phyloP scores from a whole-genome alignment of 208 protist species.

The Trypanosoma platydactyli region DNA sequence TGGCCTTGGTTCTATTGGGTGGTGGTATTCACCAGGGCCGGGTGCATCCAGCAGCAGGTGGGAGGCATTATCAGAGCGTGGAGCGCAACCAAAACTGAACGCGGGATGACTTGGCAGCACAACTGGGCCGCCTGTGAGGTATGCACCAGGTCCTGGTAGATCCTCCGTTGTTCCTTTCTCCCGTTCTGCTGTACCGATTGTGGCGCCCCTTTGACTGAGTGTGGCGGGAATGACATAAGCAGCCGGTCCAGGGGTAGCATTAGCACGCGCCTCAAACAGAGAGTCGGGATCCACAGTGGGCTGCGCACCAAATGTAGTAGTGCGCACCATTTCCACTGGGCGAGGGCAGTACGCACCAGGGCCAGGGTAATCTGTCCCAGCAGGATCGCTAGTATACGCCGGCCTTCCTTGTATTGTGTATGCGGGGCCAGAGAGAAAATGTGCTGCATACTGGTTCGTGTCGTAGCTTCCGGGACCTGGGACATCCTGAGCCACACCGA shows the following conservation, averaged over 20 bases:
- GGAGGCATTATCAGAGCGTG: slow-evolving; percentile 7
- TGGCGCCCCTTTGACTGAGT: slow-evolving; percentile 2
- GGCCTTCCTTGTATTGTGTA: slow-evolving; percentile 24
- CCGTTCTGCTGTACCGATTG: slow-evolving; percentile 20
- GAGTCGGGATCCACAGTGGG: slow-evolving; percentile 21
- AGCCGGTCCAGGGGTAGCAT: slow-evolving; percentile 24
- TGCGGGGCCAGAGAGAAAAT: slow-evolving; percentile 23
- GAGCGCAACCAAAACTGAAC: slow-evolving; percentile 22
- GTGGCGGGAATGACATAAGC: slow-evolving; percentile 21
- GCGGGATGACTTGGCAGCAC: slow-evolving; percentile 15
- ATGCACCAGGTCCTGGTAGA: slow-evolving; percentile 27
- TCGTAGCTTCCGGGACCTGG: slow-evolving; percentile 44
- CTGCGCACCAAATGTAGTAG: slow-evolving; percentile 15
- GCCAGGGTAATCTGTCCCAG: slow-evolving; percentile 23
- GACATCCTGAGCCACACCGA: background rate
- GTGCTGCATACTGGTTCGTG: slow-evolving; percentile 11
- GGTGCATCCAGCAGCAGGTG: background rate
- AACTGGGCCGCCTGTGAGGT: slow-evolving; percentile 29
- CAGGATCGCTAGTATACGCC: slow-evolving; percentile 9
- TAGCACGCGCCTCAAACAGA: slow-evolving; percentile 21
- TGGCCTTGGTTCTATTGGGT: slow-evolving; percentile 20
- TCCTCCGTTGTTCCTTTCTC: slow-evolving; percentile 2
- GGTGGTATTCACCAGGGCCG: slow-evolving; percentile 33
- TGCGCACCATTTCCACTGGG: slow-evolving; percentile 13
- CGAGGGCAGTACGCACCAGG: slow-evolving; percentile 47